These are phyloP conservation scores for Aaosphaeria arxii DNA, from an alignment of 2,329 filamentous ascomycete genomes.

Conservation along the genomic window DNA sequence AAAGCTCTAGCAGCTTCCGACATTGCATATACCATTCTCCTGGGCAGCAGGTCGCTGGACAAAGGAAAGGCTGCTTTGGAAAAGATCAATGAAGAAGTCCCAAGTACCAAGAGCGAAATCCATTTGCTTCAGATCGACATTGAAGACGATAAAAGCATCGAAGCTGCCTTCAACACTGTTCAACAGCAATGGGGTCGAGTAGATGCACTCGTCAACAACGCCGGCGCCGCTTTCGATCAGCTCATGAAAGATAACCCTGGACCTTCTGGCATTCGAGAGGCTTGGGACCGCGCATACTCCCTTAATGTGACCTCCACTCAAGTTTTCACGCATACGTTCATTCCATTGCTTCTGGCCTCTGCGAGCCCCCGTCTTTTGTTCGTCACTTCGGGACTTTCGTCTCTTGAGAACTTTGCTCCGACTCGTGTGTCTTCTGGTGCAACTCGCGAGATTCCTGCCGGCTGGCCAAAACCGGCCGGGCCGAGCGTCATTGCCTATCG, in stretches of 20 bases:
- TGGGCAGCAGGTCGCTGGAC: conserved; percentile 52
- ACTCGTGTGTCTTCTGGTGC: conserved; percentile 17
- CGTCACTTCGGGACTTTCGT: conserved; percentile 59
- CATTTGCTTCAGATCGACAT: conserved; percentile 54
- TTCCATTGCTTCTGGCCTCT: conserved; percentile 36
- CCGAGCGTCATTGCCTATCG: conserved; percentile 37
- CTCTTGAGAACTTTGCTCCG: conserved; percentile 41
- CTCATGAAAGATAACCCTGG: conserved; percentile 21
- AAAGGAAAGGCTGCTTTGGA: conserved; percentile 52
- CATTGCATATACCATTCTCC: conserved; percentile 53
- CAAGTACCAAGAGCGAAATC: conserved; percentile 42
- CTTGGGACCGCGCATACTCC: conserved; percentile 36
- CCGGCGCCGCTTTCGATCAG: conserved; percentile 44
- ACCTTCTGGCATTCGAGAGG: conserved; percentile 31
- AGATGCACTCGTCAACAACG: conserved; percentile 59
- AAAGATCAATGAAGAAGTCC: conserved; percentile 40
- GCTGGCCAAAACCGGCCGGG: conserved; percentile 46
- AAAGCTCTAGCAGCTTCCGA: conserved; percentile 51
- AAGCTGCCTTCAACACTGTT: conserved; percentile 45
- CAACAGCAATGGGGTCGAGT: conserved; percentile 43
- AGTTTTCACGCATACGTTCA: conserved; percentile 33
- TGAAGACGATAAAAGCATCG: conserved; percentile 52
- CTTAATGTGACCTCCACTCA: conserved; percentile 40
- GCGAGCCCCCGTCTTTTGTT: conserved; percentile 36
- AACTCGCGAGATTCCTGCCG: conserved; percentile 21